Base-by-base conservation (phyloP, 1,284 basidiomycete genomes). In the Thecaphora thlaspeos region DNA sequence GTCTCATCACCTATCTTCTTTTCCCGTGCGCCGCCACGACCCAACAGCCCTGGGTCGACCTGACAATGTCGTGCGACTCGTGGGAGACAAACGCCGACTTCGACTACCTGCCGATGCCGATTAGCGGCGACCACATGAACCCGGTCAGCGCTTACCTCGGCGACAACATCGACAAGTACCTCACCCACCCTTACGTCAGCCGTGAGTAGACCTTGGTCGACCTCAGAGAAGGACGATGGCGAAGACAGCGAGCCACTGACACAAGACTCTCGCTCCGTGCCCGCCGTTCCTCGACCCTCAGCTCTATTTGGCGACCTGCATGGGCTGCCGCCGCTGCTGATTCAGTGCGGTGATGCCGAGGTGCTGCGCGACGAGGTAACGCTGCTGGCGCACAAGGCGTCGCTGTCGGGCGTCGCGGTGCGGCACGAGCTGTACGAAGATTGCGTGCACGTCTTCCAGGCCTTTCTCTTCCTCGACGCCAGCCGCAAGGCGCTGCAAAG, bases 1-100 rank as follows among this genome's bases (percentile, higher is more conserved):
- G n/a, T n/a, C n/a, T n/a, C n/a, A n/a, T n/a, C n/a, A n/a, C n/a
- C n/a, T 30, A 7, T 14, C 14, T 30, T 30, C 28, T 30, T 30
- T 30, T 30, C 28, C 14, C 14, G 7, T 30, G 28, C 28, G 7
- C 28, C 28, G 8, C 8, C 28, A 17, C 37, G 37, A 17, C n/a
- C 17, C 18, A 7, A 24, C 46, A 50, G 44, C 71, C 70, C 10
- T 68, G 70, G 68, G 68, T 75, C 58, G 89, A 94, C 80, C 80
- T 96, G 54, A 95, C 91, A 0, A 88, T 94, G 85, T 94, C 91
- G 60, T 97, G 93, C 78, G 90, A 94, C 61, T 93, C 90, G 32
- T 97, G 94, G 94, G 91, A 96, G 47, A 89, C 89, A 48, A 96
- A 96, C 77, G 86, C 88, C 17, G 82, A 82, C 5, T 81, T 71